Evolutionary conservation across 495 filamentous ascomycete species (phyloP).

Genomic region (Aspergillus homomorphus): DNA sequence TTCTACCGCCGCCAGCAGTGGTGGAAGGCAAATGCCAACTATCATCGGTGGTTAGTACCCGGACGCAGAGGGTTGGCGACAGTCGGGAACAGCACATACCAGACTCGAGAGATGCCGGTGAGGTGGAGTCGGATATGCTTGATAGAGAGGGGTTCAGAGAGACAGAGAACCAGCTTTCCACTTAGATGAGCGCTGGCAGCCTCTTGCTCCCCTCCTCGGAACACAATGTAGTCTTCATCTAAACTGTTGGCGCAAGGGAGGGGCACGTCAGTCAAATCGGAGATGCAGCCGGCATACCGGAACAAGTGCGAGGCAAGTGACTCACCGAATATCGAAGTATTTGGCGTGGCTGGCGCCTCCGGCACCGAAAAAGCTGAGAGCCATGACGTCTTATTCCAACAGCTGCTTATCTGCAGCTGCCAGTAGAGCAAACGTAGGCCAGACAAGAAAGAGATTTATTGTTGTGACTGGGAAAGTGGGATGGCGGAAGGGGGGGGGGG

Average conservation of each 20-base stretch:
- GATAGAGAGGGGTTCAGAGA: slow-evolving; percentile 64
- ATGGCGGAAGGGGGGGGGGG: not conserved
- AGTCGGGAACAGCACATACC: slow-evolving; percentile 47
- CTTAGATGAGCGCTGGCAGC: slow-evolving; percentile 71
- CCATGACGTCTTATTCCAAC: slow-evolving; percentile 35
- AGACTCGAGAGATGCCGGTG: slow-evolving; percentile 65
- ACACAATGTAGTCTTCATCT: slow-evolving; percentile 74
- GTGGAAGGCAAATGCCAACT: slow-evolving; percentile 51
- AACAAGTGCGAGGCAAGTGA: slow-evolving; percentile 13
- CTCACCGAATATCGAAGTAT: slow-evolving; percentile 56
- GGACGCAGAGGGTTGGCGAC: slow-evolving; percentile 3
- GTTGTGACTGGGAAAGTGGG: not conserved
- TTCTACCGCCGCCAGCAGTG: slow-evolving; percentile 41
- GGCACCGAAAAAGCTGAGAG: slow-evolving; percentile 50
- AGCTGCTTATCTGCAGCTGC: slow-evolving; percentile 24
- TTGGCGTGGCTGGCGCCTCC: slow-evolving; percentile 49
- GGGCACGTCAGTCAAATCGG: slow-evolving; percentile 13
- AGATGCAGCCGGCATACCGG: slow-evolving; percentile 11
- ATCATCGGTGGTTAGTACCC: not conserved
- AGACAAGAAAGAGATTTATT: not conserved
- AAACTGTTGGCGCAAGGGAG: slow-evolving; percentile 48
- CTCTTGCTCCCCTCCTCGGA: slow-evolving; percentile 72
- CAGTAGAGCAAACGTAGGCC: slow-evolving; percentile 4
- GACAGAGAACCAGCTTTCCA: slow-evolving; percentile 71
- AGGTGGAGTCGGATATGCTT: slow-evolving; percentile 70